These are phyloP conservation scores for Xylaria venustula DNA, from an alignment of 495 filamentous ascomycete genomes.

Conservation along the genomic window DNA sequence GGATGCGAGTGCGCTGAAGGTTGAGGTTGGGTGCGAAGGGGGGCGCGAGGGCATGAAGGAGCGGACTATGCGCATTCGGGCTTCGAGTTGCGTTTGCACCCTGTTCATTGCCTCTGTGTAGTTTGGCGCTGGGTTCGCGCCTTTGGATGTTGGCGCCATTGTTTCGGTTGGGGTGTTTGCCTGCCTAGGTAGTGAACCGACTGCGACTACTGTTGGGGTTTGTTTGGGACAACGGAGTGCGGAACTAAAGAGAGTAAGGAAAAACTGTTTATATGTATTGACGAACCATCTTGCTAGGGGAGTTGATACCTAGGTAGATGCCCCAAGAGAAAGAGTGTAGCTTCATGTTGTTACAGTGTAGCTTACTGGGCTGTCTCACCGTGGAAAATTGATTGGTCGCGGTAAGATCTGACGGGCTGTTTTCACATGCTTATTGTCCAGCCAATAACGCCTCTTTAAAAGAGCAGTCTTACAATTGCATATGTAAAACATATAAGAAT, in stretches of 20 bases:
- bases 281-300: background rate
- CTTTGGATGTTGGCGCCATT: conserved; percentile 27
- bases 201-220: too few relatives aligned
- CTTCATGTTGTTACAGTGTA: background rate
- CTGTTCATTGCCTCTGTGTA: conserved; percentile 36
- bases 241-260: background rate
- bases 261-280: background rate
- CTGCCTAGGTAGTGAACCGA: too few relatives aligned
- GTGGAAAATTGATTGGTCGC: background rate
- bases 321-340: background rate
- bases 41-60: conserved; percentile 17
- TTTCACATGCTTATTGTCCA: background rate
- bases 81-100: conserved; percentile 30
- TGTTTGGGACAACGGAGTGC: too few relatives aligned
- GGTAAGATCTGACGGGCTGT: background rate
- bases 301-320: background rate
- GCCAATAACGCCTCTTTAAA: background rate
- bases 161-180: background rate
- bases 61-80: conserved; percentile 19
- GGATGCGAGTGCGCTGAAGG: conserved; percentile 34
- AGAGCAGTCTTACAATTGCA: background rate
- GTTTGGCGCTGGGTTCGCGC: conserved; percentile 32
- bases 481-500: background rate
- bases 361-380: background rate
- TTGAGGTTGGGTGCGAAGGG: conserved; percentile 13